Evolutionary conservation across 306 rosid species (phyloP).

Genomic region (Purshia tridentata): DNA sequence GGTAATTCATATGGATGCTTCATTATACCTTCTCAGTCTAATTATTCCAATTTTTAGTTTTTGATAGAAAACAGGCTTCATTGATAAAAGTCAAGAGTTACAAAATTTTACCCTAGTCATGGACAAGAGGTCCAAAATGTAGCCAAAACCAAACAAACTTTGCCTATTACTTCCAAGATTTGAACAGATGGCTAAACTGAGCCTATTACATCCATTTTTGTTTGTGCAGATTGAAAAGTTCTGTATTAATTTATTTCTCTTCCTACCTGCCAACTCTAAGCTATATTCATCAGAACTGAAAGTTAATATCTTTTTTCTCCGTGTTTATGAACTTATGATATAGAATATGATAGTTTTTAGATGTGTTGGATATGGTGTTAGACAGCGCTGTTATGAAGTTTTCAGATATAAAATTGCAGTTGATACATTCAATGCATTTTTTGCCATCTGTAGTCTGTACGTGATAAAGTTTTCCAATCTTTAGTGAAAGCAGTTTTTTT

Average conservation of each 20-base stretch:
- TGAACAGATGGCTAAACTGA: too few relatives aligned
- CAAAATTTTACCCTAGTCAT: too few relatives aligned
- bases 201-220: not conserved
- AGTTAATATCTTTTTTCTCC: not conserved
- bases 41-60: not conserved
- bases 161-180: too few relatives aligned
- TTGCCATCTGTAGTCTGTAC: too few relatives aligned
- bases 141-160: too few relatives aligned
- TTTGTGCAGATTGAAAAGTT: not conserved
- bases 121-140: too few relatives aligned
- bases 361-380: not conserved
- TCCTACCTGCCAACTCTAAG: not conserved
- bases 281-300: not conserved
- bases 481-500: not conserved
- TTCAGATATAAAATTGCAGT: too few relatives aligned
- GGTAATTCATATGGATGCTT: constrained; percentile 36
- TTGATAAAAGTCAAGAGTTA: too few relatives aligned
- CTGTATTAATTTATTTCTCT: not conserved
- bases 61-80: too few relatives aligned
- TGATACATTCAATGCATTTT: too few relatives aligned
- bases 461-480: not conserved
- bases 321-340: not conserved
- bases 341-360: not conserved
- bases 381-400: not conserved
- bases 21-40: not conserved